phyloP scores from a whole-genome alignment of 345 rosid genomes.

The Rhodamnia argentea region DNA sequence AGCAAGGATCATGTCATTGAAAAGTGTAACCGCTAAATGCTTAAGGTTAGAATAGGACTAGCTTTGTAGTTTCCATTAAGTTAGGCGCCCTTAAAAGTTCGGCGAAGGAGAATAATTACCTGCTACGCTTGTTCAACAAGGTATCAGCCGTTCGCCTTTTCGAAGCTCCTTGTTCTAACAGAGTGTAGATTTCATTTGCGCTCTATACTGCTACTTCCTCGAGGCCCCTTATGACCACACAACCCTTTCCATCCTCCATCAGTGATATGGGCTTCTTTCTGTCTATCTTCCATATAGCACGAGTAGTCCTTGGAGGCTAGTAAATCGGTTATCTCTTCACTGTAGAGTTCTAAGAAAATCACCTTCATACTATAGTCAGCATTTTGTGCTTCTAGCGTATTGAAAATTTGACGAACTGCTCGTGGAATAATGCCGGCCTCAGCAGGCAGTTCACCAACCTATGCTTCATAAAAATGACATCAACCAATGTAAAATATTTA shows the following conservation, averaged over 20 bases:
- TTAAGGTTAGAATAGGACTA: not conserved
- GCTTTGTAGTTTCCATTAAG: not conserved
- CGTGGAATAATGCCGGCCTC: conserved; percentile 93
- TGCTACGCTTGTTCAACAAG: conserved; percentile 82
- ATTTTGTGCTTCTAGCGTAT: conserved; percentile 71
- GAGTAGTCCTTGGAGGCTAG: conserved; percentile 58
- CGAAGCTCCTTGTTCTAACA: conserved; percentile 73
- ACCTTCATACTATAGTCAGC: conserved; percentile 93
- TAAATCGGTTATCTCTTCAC: conserved; percentile 84
- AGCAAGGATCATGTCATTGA: not conserved
- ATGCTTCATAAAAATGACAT: not conserved
- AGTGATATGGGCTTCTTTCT: conserved; percentile 71
- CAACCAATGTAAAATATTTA: not conserved
- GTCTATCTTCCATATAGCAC: conserved; percentile 57
- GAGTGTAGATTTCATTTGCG: conserved; percentile 78
- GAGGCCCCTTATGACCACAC: conserved; percentile 81
- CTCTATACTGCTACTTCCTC: conserved; percentile 91
- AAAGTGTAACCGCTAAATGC: not conserved
- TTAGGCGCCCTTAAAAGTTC: not conserved
- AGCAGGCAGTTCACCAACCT: conserved; percentile 89
- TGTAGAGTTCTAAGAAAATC: conserved; percentile 83
- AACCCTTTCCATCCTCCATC: conserved; percentile 91
- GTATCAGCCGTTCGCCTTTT: conserved; percentile 89
- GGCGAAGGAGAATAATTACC: conserved; percentile 13
- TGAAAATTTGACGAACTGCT: conserved; percentile 81